A percentile compares a stretch with the other conserved stretches of the same genome.
Conservation (phyloP, 208 protist species). For the Acanthamoeba rhysodes region DNA sequence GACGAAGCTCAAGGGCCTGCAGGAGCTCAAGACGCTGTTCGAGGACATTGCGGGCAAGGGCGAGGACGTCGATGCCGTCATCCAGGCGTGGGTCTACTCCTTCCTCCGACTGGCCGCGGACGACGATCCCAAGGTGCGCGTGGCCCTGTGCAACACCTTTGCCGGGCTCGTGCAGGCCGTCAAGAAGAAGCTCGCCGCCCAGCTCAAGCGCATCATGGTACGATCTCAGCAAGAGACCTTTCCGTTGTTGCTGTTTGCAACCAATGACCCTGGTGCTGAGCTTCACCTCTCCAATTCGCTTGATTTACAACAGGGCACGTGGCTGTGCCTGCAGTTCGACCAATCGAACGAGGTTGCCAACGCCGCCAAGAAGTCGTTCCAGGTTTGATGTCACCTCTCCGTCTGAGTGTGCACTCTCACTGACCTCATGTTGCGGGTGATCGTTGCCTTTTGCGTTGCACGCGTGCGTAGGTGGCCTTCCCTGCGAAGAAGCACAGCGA, state of each 20-base stretch:
- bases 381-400: background rate
- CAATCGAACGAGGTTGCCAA: slow-evolving; percentile 52
- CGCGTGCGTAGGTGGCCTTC: slow-evolving; percentile 6
- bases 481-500: slow-evolving; percentile 65
- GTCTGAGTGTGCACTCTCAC: too few species aligned
- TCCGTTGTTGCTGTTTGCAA: background rate
- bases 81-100: slow-evolving; percentile 55
- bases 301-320: background rate
- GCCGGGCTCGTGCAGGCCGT: slow-evolving; percentile 43
- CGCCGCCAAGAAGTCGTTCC: slow-evolving; percentile 63
- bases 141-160: slow-evolving; percentile 57
- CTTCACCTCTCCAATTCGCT: background rate
- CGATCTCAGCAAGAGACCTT: background rate
- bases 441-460: background rate
- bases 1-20: slow-evolving; percentile 76
- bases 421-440: too few species aligned
- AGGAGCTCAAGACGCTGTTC: slow-evolving; percentile 67
- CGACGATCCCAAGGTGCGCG: slow-evolving; percentile 66
- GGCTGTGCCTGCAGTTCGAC: slow-evolving; percentile 76
- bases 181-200: slow-evolving; percentile 76
- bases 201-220: slow-evolving; percentile 73
- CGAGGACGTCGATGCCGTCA: slow-evolving; percentile 54
- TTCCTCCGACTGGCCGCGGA: slow-evolving; percentile 46
- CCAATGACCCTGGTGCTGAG: too few species aligned
- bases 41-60: slow-evolving; percentile 40